These are phyloP conservation scores for Bocquillonia castaneifolia DNA, from an alignment of 441 rosid genomes.

Conservation along the genomic window DNA sequence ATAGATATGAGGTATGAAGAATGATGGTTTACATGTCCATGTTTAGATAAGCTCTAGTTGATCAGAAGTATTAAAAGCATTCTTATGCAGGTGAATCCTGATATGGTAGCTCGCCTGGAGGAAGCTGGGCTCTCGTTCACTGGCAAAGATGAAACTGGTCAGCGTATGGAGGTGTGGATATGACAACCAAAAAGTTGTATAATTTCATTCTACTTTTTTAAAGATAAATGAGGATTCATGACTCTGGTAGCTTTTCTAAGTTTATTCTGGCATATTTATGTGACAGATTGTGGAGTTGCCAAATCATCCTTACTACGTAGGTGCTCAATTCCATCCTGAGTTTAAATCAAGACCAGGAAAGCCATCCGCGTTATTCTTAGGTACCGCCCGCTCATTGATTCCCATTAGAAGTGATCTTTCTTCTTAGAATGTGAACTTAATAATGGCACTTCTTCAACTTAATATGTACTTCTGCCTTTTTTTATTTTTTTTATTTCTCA, in stretches of 20 bases:
- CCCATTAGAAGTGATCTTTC: not conserved
- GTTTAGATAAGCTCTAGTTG: not conserved
- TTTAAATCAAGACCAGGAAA: slow-evolving; percentile 92
- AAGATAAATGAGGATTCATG: no score
- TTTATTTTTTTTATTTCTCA: not conserved
- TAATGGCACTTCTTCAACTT: no score
- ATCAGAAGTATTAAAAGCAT: not conserved
- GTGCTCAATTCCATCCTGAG: slow-evolving; percentile 95
- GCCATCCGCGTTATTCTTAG: slow-evolving; percentile 79
- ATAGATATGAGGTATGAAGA: slow-evolving; percentile 75
- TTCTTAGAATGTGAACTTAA: no score
- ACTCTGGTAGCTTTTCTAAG: slow-evolving; percentile 4
- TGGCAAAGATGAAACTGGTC: slow-evolving; percentile 83
- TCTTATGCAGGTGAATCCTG: slow-evolving; percentile 73
- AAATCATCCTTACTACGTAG: slow-evolving; percentile 77
- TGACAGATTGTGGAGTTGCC: slow-evolving; percentile 72
- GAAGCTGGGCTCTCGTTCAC: slow-evolving; percentile 73
- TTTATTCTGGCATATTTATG: slow-evolving; percentile 20
- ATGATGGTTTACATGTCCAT: not conserved
- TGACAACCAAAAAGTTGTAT: not conserved
- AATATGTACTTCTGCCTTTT: no score
- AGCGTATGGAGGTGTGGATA: slow-evolving; percentile 75
- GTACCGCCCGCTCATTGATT: slow-evolving; percentile 33
- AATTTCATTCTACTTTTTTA: not conserved
- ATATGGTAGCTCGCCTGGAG: slow-evolving; percentile 63